Percentiles rank a stretch among this genome's conserved stretches.
Conservation (phyloP, 148 eudicot species). For the Camellia granthamiana region DNA sequence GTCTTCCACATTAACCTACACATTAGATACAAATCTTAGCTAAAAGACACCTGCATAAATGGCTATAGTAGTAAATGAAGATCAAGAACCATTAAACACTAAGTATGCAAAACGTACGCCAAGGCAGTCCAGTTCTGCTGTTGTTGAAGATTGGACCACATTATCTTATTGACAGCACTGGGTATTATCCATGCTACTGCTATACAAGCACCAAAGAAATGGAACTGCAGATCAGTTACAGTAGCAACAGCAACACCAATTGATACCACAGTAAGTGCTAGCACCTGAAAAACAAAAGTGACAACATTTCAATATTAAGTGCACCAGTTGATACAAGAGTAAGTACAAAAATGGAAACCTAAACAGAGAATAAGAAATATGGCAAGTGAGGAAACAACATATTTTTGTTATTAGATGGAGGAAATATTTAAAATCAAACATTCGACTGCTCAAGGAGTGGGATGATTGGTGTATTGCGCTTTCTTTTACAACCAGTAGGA, state of each 20-base stretch:
- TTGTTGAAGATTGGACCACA: slow-evolving; percentile 96
- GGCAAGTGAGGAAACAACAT: slow-evolving; percentile 11
- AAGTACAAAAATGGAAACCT: not conserved
- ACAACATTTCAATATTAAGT: not conserved
- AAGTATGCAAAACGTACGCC: slow-evolving; percentile 53
- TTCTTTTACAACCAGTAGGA: no score
- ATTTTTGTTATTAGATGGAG: not conserved
- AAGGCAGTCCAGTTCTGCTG: slow-evolving; percentile 91
- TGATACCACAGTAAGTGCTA: slow-evolving; percentile 68
- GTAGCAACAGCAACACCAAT: slow-evolving; percentile 93
- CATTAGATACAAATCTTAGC: slow-evolving; percentile 12
- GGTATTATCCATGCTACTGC: slow-evolving; percentile 95
- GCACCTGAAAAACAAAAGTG: slow-evolving; percentile 46
- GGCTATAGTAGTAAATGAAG: not conserved
- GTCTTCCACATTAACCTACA: slow-evolving; percentile 96
- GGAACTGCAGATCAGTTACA: slow-evolving; percentile 87
- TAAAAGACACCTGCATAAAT: slow-evolving; percentile 1
- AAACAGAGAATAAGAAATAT: not conserved
- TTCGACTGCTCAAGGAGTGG: not conserved
- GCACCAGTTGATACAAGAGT: not conserved
- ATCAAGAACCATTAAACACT: slow-evolving; percentile 3
- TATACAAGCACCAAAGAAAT: slow-evolving; percentile 91
- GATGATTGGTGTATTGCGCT: not conserved
- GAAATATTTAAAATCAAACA: not conserved
- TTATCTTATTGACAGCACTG: slow-evolving; percentile 85